phyloP scores from a whole-genome alignment of 768 basidiomycete genomes.

The Suillus subalutaceus region DNA sequence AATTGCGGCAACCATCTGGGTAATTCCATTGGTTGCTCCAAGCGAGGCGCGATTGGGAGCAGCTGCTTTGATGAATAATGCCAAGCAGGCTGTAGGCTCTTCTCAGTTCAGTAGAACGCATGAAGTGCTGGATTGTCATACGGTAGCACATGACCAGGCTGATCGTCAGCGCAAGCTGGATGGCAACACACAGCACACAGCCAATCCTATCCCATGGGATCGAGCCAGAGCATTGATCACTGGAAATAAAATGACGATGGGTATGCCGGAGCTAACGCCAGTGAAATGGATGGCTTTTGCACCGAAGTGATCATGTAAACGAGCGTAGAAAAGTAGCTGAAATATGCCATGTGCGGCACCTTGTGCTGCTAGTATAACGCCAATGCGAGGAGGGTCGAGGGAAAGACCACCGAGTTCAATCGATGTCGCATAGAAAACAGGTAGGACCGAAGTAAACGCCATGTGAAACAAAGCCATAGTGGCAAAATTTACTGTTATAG shows the following conservation, averaged over 20 bases:
- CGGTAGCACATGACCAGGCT: too few relatives aligned
- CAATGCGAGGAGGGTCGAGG: constrained; percentile 33
- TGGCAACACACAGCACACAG: constrained; percentile 21
- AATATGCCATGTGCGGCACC: constrained; percentile 42
- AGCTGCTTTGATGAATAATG: too few relatives aligned
- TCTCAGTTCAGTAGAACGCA: too few relatives aligned
- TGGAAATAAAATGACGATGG: constrained; percentile 36
- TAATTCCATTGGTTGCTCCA: too few relatives aligned
- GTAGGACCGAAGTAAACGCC: constrained; percentile 49
- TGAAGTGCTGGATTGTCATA: too few relatives aligned
- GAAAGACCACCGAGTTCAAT: constrained; percentile 32
- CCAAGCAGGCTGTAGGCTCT: too few relatives aligned
- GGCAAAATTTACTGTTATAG: constrained; percentile 65
- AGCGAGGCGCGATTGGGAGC: too few relatives aligned
- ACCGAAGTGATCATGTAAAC: constrained; percentile 56
- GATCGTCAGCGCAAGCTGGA: too few relatives aligned
- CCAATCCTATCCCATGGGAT: constrained; percentile 20
- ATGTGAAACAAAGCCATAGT: constrained; percentile 65
- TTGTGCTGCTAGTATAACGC: constrained; percentile 24
- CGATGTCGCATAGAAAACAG: constrained; percentile 36
- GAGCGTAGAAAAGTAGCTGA: constrained; percentile 64
- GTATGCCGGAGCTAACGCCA: constrained; percentile 30
- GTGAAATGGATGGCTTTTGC: constrained; percentile 38
- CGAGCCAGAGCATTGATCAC: constrained; percentile 29
- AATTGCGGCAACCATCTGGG: too few relatives aligned